These are phyloP conservation scores for Starmerella floricola DNA, from an alignment of 805 yeast genomes.

Conservation along the genomic window DNA sequence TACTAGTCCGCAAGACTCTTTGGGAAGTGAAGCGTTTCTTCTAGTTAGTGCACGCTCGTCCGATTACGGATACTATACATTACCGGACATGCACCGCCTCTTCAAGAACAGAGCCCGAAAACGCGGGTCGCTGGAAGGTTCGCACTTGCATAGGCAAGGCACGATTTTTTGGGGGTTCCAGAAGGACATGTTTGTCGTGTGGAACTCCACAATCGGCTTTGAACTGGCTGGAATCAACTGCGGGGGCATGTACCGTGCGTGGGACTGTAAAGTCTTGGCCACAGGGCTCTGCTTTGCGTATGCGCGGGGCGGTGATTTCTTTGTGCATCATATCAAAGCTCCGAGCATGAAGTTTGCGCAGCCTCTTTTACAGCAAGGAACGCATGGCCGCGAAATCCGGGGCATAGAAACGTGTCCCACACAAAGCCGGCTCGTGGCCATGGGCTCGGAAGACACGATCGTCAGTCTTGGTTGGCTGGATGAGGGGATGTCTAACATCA, in stretches of 20 bases:
- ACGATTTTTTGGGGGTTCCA: slow-evolving; percentile 68
- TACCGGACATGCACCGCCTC: slow-evolving; percentile 5
- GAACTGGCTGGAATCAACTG: slow-evolving; percentile 63
- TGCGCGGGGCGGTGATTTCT: slow-evolving; percentile 28
- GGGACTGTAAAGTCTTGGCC: slow-evolving; percentile 41
- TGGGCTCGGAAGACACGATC: slow-evolving; percentile 86
- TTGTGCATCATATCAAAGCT: slow-evolving; percentile 34
- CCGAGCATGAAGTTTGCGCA: slow-evolving; percentile 12
- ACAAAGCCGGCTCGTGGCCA: slow-evolving; percentile 37
- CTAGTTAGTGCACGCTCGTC: slow-evolving; percentile 24
- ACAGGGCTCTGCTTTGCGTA: slow-evolving; percentile 29
- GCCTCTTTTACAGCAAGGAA: slow-evolving; percentile 41
- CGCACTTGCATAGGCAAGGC: slow-evolving; percentile 33
- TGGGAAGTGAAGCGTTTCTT: too few relatives aligned
- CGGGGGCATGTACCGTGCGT: slow-evolving; percentile 85
- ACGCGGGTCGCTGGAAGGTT: slow-evolving; percentile 69
- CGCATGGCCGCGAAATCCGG: slow-evolving; percentile 88
- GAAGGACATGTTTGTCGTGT: slow-evolving; percentile 62
- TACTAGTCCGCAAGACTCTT: too few relatives aligned
- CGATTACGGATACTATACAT: slow-evolving; percentile 17
- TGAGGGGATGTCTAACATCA: slow-evolving; percentile 35
- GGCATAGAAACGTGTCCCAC: slow-evolving; percentile 46
- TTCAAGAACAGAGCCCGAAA: slow-evolving; percentile 49
- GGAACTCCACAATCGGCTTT: slow-evolving; percentile 66
- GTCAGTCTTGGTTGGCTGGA: slow-evolving; percentile 47